These are phyloP conservation scores for Ophiostoma tasmaniense DNA, from an alignment of 2,329 filamentous ascomycete species.

Conservation along the genomic window DNA sequence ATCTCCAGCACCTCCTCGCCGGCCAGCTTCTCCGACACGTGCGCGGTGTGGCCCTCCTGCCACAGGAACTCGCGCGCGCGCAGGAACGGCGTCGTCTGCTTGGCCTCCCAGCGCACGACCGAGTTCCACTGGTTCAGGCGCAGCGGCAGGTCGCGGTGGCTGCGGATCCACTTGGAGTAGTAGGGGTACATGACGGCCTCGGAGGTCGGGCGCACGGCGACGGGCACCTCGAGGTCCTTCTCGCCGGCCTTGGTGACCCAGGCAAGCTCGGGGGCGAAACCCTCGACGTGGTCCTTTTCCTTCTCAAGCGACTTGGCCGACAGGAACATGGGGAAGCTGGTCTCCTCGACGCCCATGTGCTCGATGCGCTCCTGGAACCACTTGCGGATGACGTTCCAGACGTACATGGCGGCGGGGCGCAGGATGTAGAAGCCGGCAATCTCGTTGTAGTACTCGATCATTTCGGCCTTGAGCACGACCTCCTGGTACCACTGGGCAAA, in stretches of 20 bases:
- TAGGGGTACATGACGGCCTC: constrained; percentile 89
- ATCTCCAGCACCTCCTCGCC: constrained; percentile 85
- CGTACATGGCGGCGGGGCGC: constrained; percentile 54
- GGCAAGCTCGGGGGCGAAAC: constrained; percentile 89
- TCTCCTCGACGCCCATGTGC: constrained; percentile 85
- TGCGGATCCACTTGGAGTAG: constrained; percentile 95
- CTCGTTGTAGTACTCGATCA: constrained; percentile 92
- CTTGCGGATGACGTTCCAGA: constrained; percentile 57
- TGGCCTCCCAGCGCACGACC: constrained; percentile 86
- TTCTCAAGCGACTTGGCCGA: constrained; percentile 77
- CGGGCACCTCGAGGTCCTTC: constrained; percentile 77
- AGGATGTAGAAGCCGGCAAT: constrained; percentile 97
- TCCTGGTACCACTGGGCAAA: constrained; percentile 97
- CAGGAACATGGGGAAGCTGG: constrained; percentile 94
- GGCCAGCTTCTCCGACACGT: constrained; percentile 74
- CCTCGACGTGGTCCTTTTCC: constrained; percentile 95
- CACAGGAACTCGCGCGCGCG: constrained; percentile 92
- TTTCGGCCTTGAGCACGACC: constrained; percentile 90
- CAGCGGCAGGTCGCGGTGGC: constrained; percentile 87
- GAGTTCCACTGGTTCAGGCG: constrained; percentile 97
- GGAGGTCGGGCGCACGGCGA: constrained; percentile 59
- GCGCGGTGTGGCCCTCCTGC: constrained; percentile 92
- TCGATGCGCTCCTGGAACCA: constrained; percentile 72
- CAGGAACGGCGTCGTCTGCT: constrained; percentile 81
- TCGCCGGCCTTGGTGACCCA: constrained; percentile 88